Evolutionary conservation across 2,329 filamentous ascomycete species (phyloP).

Genomic region (Trichocomaceae sp.): DNA sequence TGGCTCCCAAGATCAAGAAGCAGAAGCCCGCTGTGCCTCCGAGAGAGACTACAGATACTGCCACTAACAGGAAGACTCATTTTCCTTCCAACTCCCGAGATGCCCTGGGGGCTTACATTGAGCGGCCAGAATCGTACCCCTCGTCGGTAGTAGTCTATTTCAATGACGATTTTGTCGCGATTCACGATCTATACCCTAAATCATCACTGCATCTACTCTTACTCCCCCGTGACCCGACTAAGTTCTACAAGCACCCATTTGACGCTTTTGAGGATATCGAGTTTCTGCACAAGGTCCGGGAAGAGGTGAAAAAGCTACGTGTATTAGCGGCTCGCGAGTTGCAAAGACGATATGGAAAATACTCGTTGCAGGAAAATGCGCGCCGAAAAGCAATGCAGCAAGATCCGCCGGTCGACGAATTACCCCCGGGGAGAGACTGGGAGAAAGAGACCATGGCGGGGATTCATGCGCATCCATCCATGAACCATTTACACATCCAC

Average conservation of each 20-base stretch:
- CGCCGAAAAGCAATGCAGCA: slow-evolving; percentile 61
- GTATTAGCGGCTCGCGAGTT: slow-evolving; percentile 67
- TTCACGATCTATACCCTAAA: slow-evolving; percentile 83
- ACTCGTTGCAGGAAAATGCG: slow-evolving; percentile 56
- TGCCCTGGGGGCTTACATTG: slow-evolving; percentile 61
- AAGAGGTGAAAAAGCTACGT: slow-evolving; percentile 57
- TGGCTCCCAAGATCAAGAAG: slow-evolving; percentile 45
- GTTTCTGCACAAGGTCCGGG: slow-evolving; percentile 60
- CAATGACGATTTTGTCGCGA: slow-evolving; percentile 63
- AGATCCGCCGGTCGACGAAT: slow-evolving; percentile 39
- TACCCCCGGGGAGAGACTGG: slow-evolving; percentile 76
- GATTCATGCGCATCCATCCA: slow-evolving; percentile 80
- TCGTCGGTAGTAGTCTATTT: slow-evolving; percentile 57
- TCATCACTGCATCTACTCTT: slow-evolving; percentile 77
- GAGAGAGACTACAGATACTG: slow-evolving; percentile 6
- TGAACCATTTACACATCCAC: slow-evolving; percentile 89
- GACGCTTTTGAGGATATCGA: slow-evolving; percentile 63
- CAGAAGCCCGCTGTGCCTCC: slow-evolving; percentile 18
- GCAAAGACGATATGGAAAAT: slow-evolving; percentile 57
- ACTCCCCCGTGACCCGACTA: slow-evolving; percentile 63
- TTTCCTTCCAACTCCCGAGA: slow-evolving; percentile 47
- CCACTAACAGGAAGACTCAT: slow-evolving; percentile 16
- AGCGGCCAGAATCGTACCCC: slow-evolving; percentile 55
- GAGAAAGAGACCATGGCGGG: slow-evolving; percentile 65
- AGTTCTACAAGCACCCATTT: slow-evolving; percentile 64